A percentile compares a stretch with the other conserved stretches of the same genome.
These are phyloP conservation scores for Trametes gibbosa DNA, from an alignment of 768 basidiomycete genomes.

Conservation along the genomic window DNA sequence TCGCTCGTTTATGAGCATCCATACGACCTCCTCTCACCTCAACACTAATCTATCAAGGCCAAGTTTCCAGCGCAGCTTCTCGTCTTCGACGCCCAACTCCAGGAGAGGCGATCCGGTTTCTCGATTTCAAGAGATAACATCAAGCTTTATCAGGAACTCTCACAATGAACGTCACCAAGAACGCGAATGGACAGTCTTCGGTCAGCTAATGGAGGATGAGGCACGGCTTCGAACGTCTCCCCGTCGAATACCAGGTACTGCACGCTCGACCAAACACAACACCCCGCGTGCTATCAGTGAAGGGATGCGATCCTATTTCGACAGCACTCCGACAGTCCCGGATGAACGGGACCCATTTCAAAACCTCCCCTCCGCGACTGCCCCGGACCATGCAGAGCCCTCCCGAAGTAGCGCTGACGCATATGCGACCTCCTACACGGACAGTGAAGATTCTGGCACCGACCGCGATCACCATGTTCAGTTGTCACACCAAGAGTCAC, in stretches of 20 bases:
- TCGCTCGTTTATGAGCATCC: conserved; percentile 6
- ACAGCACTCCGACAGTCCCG: not conserved
- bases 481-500: not conserved
- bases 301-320: conserved; percentile 4
- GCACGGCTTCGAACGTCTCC: conserved; percentile 10
- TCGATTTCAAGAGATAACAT: conserved; percentile 13
- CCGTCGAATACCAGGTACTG: not conserved
- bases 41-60: conserved; percentile 5
- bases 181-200: conserved; percentile 62
- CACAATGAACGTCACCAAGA: conserved; percentile 1
- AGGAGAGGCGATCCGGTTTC: conserved; percentile 6
- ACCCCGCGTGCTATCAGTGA: not conserved
- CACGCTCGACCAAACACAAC: conserved; percentile 5
- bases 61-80: conserved; percentile 15
- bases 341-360: not conserved
- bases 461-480: not conserved
- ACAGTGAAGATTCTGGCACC: not conserved
- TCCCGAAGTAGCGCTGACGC: not conserved
- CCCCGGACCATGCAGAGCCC: not conserved
- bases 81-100: not conserved
- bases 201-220: conserved; percentile 62
- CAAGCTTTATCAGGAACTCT: conserved; percentile 5
- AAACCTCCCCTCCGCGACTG: not conserved
- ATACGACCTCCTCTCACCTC: not conserved
- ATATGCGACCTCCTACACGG: not conserved